Evolutionary conservation across 306 rosid species (phyloP), one percentile per base, ranked within the genome.

Genomic region (Dalbergia cochinchinensis): DNA sequence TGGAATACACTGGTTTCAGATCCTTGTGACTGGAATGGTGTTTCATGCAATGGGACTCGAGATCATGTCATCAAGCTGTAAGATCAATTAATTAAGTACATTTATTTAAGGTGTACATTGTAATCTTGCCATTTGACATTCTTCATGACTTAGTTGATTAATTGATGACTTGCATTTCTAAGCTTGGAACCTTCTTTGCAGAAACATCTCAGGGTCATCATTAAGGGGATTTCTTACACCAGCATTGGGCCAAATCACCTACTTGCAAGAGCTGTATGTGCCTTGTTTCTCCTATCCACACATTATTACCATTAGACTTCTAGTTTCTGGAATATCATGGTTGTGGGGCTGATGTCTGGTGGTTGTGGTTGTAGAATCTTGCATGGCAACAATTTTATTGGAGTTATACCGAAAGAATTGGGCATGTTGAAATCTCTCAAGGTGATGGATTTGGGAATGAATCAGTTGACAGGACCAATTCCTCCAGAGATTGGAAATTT

Each of bases 1-100:
- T 96, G 99, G 99, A 91, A 93, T 77, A 39, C 87, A 74, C 60
- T 89, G 79, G 96, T 86, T 78, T 68, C 86, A 80, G 93, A 96
- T 91, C 99, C 94, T 82, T 96, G 99, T 83, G 90, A 84, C 51
- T 96, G 99, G 99, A 50, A 74, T 70, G 96, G 99, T 50, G 76
- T 96, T 88, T 86, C 83, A 13, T 96, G 99, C 83, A 83, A 86
- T 62, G 66, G 45, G 8, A 64, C 71, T 59, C 80, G 91, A 67
- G 92, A 88, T 78, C 96, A 93, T 86, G 96, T 93, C 71, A 64
- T 88, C 68, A 91, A 90, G 88, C 85, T 96, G 99, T 93, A 86
- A 88, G 97, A 83, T 83, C 22, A 73, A 34, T 53, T 58, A 64
- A 70, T 87, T 44, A 76, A 75, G 54, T 71, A 39, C 74, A 15